Base-by-base conservation (phyloP, 371 early-diverging fungal species). In the Rhizopus stolonifer region DNA sequence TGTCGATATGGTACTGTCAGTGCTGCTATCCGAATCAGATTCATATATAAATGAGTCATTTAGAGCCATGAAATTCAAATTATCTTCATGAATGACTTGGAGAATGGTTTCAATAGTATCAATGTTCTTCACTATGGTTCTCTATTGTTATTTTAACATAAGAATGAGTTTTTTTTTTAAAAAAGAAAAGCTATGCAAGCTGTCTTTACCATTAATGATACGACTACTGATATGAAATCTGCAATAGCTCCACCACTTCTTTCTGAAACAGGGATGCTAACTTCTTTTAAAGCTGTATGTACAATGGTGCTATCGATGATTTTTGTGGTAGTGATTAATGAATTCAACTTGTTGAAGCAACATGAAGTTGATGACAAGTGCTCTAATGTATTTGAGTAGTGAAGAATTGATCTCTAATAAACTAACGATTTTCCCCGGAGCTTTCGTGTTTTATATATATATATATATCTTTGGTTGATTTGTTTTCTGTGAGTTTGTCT, bases 1-100 rank as follows among this genome's bases (percentile, higher is more conserved):
- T 49, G 36, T 22, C 49, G 34, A 36, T 23, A 23, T 33, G 32
- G 45, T 52, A 47, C 42, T 51, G 11, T 33, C 46, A 42, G 52
- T 46, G 51, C 52, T 52, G 46, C 58, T 58, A 40, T 58, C 58
- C 18, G 58, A 58, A 52, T 58, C 58, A 31, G 58, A 58, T 18
- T 47, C 52, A 32, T 51, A 52, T 34, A 52, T 40, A 31, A 40
- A 17, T 40, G 47, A 47, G 51, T 51, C 58, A 44, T 52, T 44
- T 44, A 33, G 45, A 33, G 53, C 32, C 45, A 52, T 1, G 34
- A 52, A 52, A 44, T 44, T 52, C 45, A 45, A 43, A 34, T 52
- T 45, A 44, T 52, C 53, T 52, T 52, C 45, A 45, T 52, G 53
- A 24, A 44, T 52, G 45, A 52, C n/a, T 52, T 54, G 54, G 46